phyloP scores from a whole-genome alignment of 2,329 filamentous ascomycete species.

The Xylaria digitata region DNA sequence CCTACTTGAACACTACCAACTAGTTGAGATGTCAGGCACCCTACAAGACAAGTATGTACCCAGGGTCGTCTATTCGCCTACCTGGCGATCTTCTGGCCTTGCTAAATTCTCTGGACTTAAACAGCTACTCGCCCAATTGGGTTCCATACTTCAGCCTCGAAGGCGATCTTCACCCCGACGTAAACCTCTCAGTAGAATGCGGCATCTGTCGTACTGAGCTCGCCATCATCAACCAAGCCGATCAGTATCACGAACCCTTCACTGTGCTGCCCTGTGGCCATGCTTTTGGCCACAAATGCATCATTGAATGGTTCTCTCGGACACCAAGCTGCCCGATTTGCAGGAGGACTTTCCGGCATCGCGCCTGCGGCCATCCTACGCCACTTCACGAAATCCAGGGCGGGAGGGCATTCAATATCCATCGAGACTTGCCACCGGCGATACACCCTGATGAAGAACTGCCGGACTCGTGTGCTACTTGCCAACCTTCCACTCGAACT shows the following conservation, averaged over 20 bases:
- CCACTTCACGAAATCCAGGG: not conserved
- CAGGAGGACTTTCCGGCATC: not conserved
- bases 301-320: not conserved
- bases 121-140: conserved; percentile 27
- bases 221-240: conserved; percentile 10
- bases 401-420: not conserved
- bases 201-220: conserved; percentile 22
- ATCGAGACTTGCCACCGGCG: not conserved
- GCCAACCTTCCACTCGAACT: not conserved
- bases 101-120: not conserved
- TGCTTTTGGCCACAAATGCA: conserved; percentile 25
- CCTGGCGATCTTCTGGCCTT: not conserved
- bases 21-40: not conserved
- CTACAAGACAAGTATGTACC: conserved; percentile 7
- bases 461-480: not conserved
- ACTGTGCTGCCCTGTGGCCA: conserved; percentile 33
- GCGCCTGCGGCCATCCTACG: not conserved
- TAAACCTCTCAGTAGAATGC: conserved; percentile 19
- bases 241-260: conserved; percentile 11
- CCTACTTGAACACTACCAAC: not conserved
- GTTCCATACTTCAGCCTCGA: conserved; percentile 6
- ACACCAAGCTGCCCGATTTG: conserved; percentile 23
- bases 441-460: not conserved
- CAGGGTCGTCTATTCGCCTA: not conserved
- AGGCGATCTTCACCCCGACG: not conserved